Evolutionary conservation across 2,329 filamentous ascomycete species (phyloP), one percentile per base, ranked within the genome.

Genomic region (Beauveria medogensis): DNA sequence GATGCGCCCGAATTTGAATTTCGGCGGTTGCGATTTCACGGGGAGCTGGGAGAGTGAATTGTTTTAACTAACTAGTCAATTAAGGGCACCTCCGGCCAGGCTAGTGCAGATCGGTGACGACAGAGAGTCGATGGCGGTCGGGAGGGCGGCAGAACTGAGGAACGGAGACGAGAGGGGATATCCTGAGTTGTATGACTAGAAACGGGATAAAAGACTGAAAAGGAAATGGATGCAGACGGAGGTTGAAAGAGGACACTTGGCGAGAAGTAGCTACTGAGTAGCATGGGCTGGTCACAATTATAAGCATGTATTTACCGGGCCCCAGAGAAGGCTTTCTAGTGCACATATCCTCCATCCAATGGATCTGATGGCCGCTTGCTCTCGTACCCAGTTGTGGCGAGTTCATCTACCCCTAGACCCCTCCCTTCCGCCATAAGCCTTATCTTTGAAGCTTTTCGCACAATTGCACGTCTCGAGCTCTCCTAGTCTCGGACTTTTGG

Each of bases 81-180:
- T 34, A 34, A 34, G 30, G 30, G n/a, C 14, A 48, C 18, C 55
- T 48, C 22, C 16, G 16, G 20, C n/a, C 6, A 24, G 55, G 16
- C 55, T 58, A 50, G 44, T 18, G 47, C 46, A 26, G 56, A 55
- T 55, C 18, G 40, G 24, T 55, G 54, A 55, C 54, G 54, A 37
- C 24, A 34, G 41, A 47, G 37, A 43, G 5, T n/a, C 51, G 14
- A 26, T 24, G 14, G 26, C 54, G 41, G 52, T 44, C 24, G 30
- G 46, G 47, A 44, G 56, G 46, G 56, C n/a, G 51, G 6, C 22
- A 53, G 44, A 22, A 24, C 20, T 28, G 40, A 40, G 20, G 34
- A 40, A 18, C 18, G 18, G 24, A n/a, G 24, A 10, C 26, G 22
- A 16, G 1, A 12, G 5, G 9, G 5, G 43, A 46, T 12, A 20